Conservation (phyloP, 192 early-diverging fungal species). For the Linnemannia schmuckeri region DNA sequence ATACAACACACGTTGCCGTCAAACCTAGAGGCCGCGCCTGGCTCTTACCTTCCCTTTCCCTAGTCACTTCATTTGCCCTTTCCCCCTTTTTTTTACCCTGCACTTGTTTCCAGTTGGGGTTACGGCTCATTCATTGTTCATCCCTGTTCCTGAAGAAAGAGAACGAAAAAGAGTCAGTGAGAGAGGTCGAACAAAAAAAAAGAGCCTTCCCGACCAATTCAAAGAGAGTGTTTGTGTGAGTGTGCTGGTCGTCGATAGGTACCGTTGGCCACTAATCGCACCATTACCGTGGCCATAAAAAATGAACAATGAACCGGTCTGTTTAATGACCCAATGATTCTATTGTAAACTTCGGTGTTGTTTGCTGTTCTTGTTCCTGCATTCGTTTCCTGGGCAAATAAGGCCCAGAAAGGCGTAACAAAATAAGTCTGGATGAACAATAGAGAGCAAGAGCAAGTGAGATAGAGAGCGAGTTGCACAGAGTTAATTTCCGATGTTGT, state of each 20-base stretch:
- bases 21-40: not conserved
- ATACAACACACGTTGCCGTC: not conserved
- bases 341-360: not conserved
- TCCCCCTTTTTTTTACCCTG: not conserved
- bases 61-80: not conserved
- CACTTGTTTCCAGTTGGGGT: not conserved
- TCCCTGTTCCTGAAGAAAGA: not conserved
- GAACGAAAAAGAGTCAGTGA: not conserved
- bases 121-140: not conserved
- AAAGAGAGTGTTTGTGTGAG: not conserved
- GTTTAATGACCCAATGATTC: not conserved
- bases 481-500: slow-evolving; percentile 1
- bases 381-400: slow-evolving; percentile 2
- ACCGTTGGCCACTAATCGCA: not conserved
- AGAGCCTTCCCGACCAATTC: not conserved
- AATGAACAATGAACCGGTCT: not conserved
- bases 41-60: not conserved
- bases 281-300: not conserved
- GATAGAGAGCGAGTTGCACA: not conserved
- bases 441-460: not conserved
- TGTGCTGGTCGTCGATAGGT: not conserved
- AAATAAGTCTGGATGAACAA: not conserved
- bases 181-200: not conserved
- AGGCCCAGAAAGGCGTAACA: not conserved
- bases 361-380: not conserved